phyloP scores from a whole-genome alignment of 2,329 filamentous ascomycete genomes.

The Akanthomyces uredinophilus region DNA sequence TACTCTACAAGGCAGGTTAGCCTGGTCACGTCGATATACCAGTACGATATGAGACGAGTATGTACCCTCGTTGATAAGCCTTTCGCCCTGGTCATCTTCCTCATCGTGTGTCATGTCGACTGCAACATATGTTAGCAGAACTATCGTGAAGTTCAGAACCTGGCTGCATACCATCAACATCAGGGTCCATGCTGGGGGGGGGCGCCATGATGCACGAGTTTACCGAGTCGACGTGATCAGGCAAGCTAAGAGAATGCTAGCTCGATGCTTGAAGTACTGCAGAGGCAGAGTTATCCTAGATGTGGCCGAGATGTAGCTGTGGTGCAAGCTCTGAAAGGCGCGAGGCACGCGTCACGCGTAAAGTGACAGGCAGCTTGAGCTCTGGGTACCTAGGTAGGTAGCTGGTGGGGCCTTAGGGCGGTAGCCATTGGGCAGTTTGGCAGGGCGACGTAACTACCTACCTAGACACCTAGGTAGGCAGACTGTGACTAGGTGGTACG shows the following conservation, averaged over 20 bases:
- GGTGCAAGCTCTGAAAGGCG: slow-evolving; percentile 27
- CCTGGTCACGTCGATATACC: background rate
- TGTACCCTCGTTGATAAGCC: slow-evolving; percentile 89
- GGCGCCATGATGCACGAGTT: slow-evolving; percentile 28
- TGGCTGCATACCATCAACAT: slow-evolving; percentile 30
- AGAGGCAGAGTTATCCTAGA: background rate
- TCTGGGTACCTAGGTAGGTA: background rate
- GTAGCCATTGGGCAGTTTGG: background rate
- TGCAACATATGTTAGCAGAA: slow-evolving; percentile 17
- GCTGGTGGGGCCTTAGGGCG: background rate
- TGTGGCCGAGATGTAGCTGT: background rate
- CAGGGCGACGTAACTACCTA: no score
- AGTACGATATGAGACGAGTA: no score
- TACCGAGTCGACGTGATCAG: background rate
- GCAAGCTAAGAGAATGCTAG: background rate
- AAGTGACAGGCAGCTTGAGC: slow-evolving; percentile 24
- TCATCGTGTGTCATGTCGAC: slow-evolving; percentile 54
- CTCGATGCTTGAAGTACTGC: background rate
- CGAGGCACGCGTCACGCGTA: slow-evolving; percentile 34
- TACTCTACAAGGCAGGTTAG: slow-evolving; percentile 59
- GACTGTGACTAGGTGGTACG: no score
- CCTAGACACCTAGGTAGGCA: no score
- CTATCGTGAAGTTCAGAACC: slow-evolving; percentile 2
- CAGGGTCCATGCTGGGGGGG: slow-evolving; percentile 30
- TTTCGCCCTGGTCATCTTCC: slow-evolving; percentile 69